A percentile compares a stretch with the other conserved stretches of the same genome.
These are phyloP conservation scores for Brassica incana DNA, from an alignment of 345 rosid species.

Conservation along the genomic window DNA sequence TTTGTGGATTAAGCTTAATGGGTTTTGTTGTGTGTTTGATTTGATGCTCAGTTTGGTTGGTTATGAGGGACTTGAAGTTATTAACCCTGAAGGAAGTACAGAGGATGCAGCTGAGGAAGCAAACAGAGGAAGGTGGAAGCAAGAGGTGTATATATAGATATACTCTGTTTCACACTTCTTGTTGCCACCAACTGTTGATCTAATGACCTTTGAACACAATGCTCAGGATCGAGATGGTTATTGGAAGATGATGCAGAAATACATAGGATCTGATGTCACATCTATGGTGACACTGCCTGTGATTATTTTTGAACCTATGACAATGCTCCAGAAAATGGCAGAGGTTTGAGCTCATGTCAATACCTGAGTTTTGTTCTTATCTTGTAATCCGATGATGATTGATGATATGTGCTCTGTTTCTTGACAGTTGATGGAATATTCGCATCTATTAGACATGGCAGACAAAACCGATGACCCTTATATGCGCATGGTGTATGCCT, in stretches of 20 bases:
- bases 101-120: conserved; percentile 98
- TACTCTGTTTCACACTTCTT: background rate
- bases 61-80: conserved; percentile 91
- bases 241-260: conserved; percentile 99
- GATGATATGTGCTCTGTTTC: conserved; percentile 27
- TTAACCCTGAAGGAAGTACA: conserved; percentile 94
- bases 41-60: conserved; percentile 55
- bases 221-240: conserved; percentile 85
- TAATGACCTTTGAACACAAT: conserved; percentile 6
- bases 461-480: conserved; percentile 93
- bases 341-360: conserved; percentile 60
- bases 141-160: conserved; percentile 52
- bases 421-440: conserved; percentile 90
- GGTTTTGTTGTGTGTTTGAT: background rate
- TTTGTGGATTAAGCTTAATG: conserved; percentile 3
- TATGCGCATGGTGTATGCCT: conserved; percentile 88
- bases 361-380: background rate
- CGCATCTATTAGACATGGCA: conserved; percentile 81
- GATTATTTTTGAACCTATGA: conserved; percentile 87
- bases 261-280: conserved; percentile 88
- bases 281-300: conserved; percentile 99
- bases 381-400: conserved; percentile 4
- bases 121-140: conserved; percentile 88
- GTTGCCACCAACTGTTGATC: background rate
- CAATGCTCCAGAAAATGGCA: conserved; percentile 96